Base-by-base conservation (phyloP, 2,329 filamentous ascomycete species). In the Ophiostoma montium region DNA sequence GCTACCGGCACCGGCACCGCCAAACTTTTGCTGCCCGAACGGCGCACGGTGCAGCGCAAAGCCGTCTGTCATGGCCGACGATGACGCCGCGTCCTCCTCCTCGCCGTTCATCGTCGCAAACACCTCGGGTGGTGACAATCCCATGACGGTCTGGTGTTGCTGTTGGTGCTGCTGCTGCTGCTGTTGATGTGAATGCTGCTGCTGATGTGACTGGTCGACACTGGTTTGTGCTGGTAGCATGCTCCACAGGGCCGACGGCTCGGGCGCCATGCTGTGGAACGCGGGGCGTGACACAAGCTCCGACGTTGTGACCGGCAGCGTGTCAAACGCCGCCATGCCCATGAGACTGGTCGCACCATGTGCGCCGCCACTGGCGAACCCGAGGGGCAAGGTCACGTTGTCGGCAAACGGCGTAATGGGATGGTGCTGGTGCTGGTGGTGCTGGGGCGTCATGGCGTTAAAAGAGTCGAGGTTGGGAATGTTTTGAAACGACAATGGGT, bases 231-330 rank as follows among this genome's bases (percentile, higher is more conserved):
- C n/a, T 13, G 38, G 49, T 13, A 53, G 12, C 33, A 49, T 35
- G 16, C 30, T 31, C 49, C 49, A 53, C 15, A 50, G 8, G 2
- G 49, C 32, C 12, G 43, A n/a, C 19, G 46, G 46, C 7, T 53
- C 49, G 4, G 46, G 43, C 8, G 47, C 1, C 39, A 53, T 48
- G 44, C 35, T 27, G 49, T 53, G 36, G 23, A 51, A 53, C 16
- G 49, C 49, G 1, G 49, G 49, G 30, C 52, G 49, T 15, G 49
- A 35, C 35, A 48, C 47, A 15, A 51, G 42, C 3, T 48, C 43
- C 2, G 47, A 18, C 5, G 49, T 38, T 12, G 46, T 38, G 10
- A 32, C 49, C 7, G 46, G 46, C 5, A 49, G 39, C 30, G 46
- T 16, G 38, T 46, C 43, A 27, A 49, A 49, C 3, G 11, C 3